A percentile compares a stretch with the other conserved stretches of the same genome.
phyloP scores from a whole-genome alignment of 306 rosid species.

The Cucumis hystrix region DNA sequence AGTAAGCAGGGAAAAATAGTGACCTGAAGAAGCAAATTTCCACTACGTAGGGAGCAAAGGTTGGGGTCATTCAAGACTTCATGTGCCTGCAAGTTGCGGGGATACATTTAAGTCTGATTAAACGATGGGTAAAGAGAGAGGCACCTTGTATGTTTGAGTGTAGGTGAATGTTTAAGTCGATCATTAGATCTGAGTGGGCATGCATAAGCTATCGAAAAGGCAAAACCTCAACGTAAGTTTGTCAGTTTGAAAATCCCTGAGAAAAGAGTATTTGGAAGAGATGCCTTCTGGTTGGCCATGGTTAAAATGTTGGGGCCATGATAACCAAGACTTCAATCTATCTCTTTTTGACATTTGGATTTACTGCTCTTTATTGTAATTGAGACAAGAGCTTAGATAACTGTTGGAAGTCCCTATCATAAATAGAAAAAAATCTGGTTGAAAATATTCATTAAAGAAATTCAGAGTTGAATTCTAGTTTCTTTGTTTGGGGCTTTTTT shows the following conservation, averaged over 20 bases:
- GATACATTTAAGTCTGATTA: neutral
- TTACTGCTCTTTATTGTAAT: neutral
- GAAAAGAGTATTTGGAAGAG: neutral
- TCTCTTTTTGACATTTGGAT: neutral
- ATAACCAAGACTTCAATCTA: neutral
- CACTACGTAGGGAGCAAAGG: neutral
- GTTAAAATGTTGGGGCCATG: neutral
- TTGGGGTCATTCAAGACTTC: neutral
- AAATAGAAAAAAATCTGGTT: too few relatives aligned
- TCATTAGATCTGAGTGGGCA: neutral
- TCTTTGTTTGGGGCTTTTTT: neutral
- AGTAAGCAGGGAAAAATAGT: neutral
- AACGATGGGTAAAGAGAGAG: neutral
- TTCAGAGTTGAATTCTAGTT: neutral
- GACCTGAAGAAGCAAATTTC: neutral
- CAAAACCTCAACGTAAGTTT: neutral
- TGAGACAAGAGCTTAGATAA: neutral
- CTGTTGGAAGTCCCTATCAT: too few relatives aligned
- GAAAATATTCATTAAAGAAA: neutral
- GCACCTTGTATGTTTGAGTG: neutral
- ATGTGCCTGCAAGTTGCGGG: neutral
- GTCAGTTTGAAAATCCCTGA: neutral
- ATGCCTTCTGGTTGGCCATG: neutral
- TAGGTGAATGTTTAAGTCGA: neutral
- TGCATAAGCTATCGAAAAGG: neutral